Conservation (phyloP, 257 asterid species). For the Mentha longifolia region DNA sequence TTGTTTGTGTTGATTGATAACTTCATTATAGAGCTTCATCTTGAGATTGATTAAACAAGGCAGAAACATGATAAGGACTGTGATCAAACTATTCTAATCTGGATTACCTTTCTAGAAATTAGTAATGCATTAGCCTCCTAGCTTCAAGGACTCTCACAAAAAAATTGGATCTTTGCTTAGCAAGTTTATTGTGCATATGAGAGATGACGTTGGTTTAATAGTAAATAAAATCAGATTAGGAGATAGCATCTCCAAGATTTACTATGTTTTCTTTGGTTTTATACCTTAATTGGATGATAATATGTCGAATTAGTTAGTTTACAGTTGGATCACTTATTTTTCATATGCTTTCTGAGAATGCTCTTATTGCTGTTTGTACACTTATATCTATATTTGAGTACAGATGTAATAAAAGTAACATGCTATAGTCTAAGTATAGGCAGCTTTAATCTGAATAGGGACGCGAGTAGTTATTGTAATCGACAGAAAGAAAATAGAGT, state of each 20-base stretch:
- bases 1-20: neutral
- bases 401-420: neutral
- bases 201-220: constrained; percentile 45
- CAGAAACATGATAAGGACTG: neutral
- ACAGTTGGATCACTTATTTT: neutral
- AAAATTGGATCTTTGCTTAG: constrained; percentile 45
- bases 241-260: constrained; percentile 2
- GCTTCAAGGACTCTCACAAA: constrained; percentile 53
- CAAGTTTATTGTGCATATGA: constrained; percentile 48
- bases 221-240: constrained; percentile 39
- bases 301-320: neutral
- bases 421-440: neutral
- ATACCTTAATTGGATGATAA: neutral
- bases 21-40: neutral
- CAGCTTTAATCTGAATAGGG: neutral
- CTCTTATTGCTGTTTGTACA: neutral
- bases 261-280: neutral
- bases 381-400: neutral
- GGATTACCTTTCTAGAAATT: constrained; percentile 10
- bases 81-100: neutral
- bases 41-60: no score
- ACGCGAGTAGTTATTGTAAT: neutral
- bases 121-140: constrained; percentile 54
- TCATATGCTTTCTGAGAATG: neutral
- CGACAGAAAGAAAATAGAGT: neutral